Evolutionary conservation across 192 early-diverging fungal species (phyloP).

Genomic region (Linderina pennispora): DNA sequence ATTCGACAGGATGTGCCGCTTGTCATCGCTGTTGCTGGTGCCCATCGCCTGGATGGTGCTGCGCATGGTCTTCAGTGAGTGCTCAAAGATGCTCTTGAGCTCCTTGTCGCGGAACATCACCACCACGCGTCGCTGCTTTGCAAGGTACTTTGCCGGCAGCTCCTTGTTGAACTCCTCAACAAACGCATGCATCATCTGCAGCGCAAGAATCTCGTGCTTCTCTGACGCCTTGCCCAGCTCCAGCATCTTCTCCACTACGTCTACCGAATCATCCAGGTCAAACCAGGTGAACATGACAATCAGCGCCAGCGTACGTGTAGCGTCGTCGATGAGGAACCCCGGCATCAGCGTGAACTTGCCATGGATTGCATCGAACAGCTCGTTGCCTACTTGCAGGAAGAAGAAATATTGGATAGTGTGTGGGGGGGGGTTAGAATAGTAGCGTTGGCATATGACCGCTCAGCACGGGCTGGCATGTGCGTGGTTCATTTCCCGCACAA

Average conservation of each 20-base stretch:
- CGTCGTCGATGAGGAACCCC: slow-evolving; percentile 38
- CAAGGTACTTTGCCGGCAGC: slow-evolving; percentile 52
- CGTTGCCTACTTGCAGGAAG: slow-evolving; percentile 19
- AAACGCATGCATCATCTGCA: slow-evolving; percentile 60
- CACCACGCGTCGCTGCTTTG: slow-evolving; percentile 62
- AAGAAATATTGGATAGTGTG: no score
- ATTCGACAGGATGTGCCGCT: slow-evolving; percentile 35
- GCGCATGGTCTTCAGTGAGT: slow-evolving; percentile 31
- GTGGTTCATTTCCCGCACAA: no score
- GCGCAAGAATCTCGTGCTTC: slow-evolving; percentile 53
- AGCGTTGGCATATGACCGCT: no score
- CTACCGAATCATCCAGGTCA: slow-evolving; percentile 30
- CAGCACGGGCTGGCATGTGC: no score
- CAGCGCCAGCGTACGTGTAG: slow-evolving; percentile 41
- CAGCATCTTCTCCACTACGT: slow-evolving; percentile 28
- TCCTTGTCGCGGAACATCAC: slow-evolving; percentile 56
- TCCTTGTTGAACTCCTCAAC: slow-evolving; percentile 72
- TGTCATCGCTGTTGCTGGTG: slow-evolving; percentile 33
- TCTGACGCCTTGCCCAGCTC: slow-evolving; percentile 21
- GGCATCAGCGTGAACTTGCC: slow-evolving; percentile 27
- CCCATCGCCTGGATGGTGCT: slow-evolving; percentile 7
- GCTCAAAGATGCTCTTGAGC: slow-evolving; percentile 54
- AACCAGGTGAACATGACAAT: slow-evolving; percentile 49
- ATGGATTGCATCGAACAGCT: slow-evolving; percentile 24
- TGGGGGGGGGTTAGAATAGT: no score